phyloP scores from a whole-genome alignment of 495 filamentous ascomycete genomes.

The Neurospora sp. region DNA sequence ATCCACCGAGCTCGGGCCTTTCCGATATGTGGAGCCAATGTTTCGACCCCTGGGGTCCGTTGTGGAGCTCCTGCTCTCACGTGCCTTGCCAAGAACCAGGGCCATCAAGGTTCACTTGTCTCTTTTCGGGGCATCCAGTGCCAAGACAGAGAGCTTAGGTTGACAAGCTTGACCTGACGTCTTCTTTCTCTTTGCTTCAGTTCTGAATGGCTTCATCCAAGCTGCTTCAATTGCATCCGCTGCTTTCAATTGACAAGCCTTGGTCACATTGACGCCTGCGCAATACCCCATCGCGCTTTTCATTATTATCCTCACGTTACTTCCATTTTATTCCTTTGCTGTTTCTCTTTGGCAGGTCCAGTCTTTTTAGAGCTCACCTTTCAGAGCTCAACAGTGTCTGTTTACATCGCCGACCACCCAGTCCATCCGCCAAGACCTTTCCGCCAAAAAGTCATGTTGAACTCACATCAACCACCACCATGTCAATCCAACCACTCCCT shows the following conservation, averaged over 20 bases:
- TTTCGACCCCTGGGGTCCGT: neutral
- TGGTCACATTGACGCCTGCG: neutral
- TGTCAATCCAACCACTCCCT: constrained; percentile 65
- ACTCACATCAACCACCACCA: constrained; percentile 14
- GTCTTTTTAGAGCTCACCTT: neutral
- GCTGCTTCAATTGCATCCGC: neutral
- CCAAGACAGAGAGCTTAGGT: neutral
- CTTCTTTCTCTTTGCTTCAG: neutral
- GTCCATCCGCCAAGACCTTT: neutral
- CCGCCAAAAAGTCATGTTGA: constrained; percentile 6
- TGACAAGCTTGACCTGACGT: neutral
- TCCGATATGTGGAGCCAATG: neutral
- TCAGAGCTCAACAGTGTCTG: neutral
- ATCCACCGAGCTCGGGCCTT: neutral
- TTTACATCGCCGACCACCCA: neutral
- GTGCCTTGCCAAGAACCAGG: neutral
- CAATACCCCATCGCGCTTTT: neutral
- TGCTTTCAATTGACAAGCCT: neutral
- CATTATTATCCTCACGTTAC: neutral
- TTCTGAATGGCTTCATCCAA: neutral
- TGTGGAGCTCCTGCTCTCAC: neutral
- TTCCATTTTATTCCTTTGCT: neutral
- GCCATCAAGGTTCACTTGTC: neutral
- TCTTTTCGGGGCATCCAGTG: neutral
- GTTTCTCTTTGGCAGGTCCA: neutral